A percentile compares a stretch with the other conserved stretches of the same genome.
phyloP scores from a whole-genome alignment of 2,329 filamentous ascomycete genomes.

The Cordyceps pruinosa region DNA sequence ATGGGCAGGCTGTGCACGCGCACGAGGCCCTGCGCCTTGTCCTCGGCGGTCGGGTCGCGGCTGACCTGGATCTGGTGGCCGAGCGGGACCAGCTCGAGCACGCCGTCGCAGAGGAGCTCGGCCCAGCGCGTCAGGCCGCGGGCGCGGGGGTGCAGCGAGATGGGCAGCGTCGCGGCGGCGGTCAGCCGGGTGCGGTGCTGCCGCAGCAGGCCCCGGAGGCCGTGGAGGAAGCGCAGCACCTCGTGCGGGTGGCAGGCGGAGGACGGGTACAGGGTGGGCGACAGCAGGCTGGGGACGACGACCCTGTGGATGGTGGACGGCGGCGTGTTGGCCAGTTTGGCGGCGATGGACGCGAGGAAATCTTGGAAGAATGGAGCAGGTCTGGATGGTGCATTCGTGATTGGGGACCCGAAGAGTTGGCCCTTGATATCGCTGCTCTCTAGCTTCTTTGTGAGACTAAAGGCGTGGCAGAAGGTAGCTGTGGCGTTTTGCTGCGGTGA shows the following conservation, averaged over 20 bases:
- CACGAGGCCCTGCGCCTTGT: slow-evolving; percentile 72
- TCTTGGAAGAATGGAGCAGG: slow-evolving; percentile 41
- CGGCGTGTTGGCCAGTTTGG: slow-evolving; percentile 49
- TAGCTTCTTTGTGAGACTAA: slow-evolving; percentile 63
- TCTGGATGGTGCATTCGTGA: slow-evolving; percentile 28
- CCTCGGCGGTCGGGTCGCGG: slow-evolving; percentile 54
- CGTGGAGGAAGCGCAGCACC: slow-evolving; percentile 75
- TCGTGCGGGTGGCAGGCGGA: slow-evolving; percentile 62
- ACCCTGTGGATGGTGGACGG: slow-evolving; percentile 67
- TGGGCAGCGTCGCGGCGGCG: slow-evolving; percentile 68
- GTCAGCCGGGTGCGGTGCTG: slow-evolving; percentile 59
- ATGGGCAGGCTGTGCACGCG: slow-evolving; percentile 77
- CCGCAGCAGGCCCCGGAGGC: slow-evolving; percentile 67
- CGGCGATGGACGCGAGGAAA: slow-evolving; percentile 54
- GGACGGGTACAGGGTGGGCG: slow-evolving; percentile 74
- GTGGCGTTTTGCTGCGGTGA: slow-evolving; percentile 15
- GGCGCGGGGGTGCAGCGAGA: slow-evolving; percentile 70
- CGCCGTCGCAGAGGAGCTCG: slow-evolving; percentile 77
- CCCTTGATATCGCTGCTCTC: slow-evolving; percentile 41
- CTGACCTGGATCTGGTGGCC: slow-evolving; percentile 47
- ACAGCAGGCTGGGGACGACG: slow-evolving; percentile 77
- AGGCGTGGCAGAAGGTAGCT: slow-evolving; percentile 60
- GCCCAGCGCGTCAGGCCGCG: slow-evolving; percentile 78
- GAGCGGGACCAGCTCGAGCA: slow-evolving; percentile 74
- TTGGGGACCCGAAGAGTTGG: slow-evolving; percentile 43